Evolutionary conservation across 257 asterid species (phyloP), one percentile per base, ranked within the genome.

Genomic region (Solanum ahanhuiri): DNA sequence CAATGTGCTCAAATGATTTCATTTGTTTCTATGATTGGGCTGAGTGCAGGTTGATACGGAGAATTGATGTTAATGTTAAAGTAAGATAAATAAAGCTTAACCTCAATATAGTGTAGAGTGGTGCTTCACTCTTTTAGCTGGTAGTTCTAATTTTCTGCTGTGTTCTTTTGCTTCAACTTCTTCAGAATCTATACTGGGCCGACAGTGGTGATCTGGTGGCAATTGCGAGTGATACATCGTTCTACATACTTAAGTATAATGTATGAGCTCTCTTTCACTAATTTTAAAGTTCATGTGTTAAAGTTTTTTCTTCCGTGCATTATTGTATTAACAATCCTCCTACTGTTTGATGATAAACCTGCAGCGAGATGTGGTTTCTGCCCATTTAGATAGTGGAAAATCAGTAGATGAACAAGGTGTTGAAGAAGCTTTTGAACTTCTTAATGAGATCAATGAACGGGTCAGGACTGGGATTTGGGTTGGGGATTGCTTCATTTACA

Each of bases 381-480:
- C 97, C 9, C 93, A 97, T 93, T 87, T 97, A 34, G 99, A 97
- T 83, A 92, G 95, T 89, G 99, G 99, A 87, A 95, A 90, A 90
- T 86, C 98, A 73, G 96, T 87, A 58, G 98, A 96, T 89, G 99
- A 97, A 82, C 94, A 96, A 90, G 99, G 99, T 2, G 96, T 95
- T 81, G 99, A 95, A 89, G 99, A 97, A 89, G 99, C 99, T 79
- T 97, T 97, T 93, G 99, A 95, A 91, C 97, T 93, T 86, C 95
- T 97, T 86, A 93, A 94, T 90, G 99, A 95, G 91, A 91, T 97
- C 75, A 95, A 93, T 92, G 99, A 97, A 92, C 93, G 99, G 79
- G 99, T 94, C 31, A 91, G 98, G 87, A 95, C 99, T 91, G 99
- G 99, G 85, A 79, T 97, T 70, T 97, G 99, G 99, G 99, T 97